Evolutionary conservation across 1,139 yeast species (phyloP), one percentile per base, ranked within the genome.

Genomic region (Blastobotrys capitulatus): DNA sequence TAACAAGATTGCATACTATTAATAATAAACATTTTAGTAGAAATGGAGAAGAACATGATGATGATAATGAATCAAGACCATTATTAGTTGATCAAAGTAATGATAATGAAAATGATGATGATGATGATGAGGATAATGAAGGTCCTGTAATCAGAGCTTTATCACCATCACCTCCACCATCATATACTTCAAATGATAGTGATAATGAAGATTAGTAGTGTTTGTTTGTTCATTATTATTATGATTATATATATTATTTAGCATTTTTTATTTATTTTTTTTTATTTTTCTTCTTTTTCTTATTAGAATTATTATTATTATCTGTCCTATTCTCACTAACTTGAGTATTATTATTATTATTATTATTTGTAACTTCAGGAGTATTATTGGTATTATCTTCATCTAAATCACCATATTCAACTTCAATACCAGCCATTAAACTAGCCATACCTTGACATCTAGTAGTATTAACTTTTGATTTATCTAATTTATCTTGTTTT

Each of bases 401-500:
- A 5, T 22, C 25, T 12, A 53, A 54, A 2, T 52, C 42, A 2
- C 51, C 42, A 26, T 47, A 48, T 29, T 55, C 58, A 13, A 52
- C 51, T 46, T 61, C 65, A 10, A 56, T 57, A 20, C 57, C 62
- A 38, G 65, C 60, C 69, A 66, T 65, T 25, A 59, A 40, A 42
- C 60, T 54, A 19, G 68, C 67, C 27, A 62, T 19, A 9, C 71
- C 71, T 15, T 49, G 32, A 20, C 52, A 69, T 13, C 47, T 20
- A 22, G 7, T 22, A 22, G 4, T 22, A 5, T 22, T 7, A 15
- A 50, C 7, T 22, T 22, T 22, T n/a, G n/a, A n/a, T 22, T 22
- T 7, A 5, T 22, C 25, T 7, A 22, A 22, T 22, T 22, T 7
- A 22, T 7, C 40, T 13, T 34, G 49, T 42, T 44, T 52, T 38